Percentiles rank a stretch among this genome's conserved stretches.
phyloP scores from a whole-genome alignment of 768 basidiomycete species.

The Mycena kentingensis region DNA sequence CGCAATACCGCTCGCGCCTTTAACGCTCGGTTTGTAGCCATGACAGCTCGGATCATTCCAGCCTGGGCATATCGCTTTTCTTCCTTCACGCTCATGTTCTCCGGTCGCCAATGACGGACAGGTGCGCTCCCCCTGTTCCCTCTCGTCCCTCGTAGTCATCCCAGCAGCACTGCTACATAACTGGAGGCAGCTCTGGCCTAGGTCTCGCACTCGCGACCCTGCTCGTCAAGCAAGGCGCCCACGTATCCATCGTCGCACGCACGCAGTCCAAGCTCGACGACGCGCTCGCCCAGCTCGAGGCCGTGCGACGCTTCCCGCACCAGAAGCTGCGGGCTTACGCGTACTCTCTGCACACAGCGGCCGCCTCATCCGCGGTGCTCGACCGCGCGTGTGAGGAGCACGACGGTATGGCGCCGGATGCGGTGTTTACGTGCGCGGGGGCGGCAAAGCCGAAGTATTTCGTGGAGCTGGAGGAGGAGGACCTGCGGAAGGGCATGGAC shows the following conservation, averaged over 20 bases:
- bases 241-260: constrained; percentile 86
- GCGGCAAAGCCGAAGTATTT: too few relatives aligned
- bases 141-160: background rate
- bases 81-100: background rate
- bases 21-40: too few relatives aligned
- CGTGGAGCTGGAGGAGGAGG: too few relatives aligned
- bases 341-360: constrained; percentile 56
- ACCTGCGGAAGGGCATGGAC: too few relatives aligned
- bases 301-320: too few relatives aligned
- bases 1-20: too few relatives aligned
- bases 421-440: too few relatives aligned
- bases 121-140: background rate
- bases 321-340: constrained; percentile 70
- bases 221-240: constrained; percentile 68
- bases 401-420: too few relatives aligned
- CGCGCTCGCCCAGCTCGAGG: constrained; percentile 68
- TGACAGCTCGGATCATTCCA: background rate
- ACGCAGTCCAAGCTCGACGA: too few relatives aligned
- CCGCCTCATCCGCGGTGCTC: constrained; percentile 59
- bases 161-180: constrained; percentile 82
- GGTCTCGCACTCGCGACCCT: constrained; percentile 73
- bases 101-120: background rate
- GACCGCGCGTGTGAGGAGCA: too few relatives aligned
- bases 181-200: constrained; percentile 82
- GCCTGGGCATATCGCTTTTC: background rate